Conservation (phyloP, 164 flowering plant species). For the Hamamelis virginiana region DNA sequence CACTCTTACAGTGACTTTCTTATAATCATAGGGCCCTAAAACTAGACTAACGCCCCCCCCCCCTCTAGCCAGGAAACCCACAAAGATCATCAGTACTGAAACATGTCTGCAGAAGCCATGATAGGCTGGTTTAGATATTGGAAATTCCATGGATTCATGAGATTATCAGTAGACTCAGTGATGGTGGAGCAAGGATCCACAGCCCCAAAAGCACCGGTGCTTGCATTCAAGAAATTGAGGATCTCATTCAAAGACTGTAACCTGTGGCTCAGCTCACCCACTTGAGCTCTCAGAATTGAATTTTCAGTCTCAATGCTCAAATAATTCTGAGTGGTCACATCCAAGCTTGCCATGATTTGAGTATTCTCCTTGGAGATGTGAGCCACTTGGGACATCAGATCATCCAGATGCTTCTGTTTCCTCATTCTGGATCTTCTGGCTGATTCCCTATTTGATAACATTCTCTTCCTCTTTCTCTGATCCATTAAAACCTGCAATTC, state of each 20-base stretch:
- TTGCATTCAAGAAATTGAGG: slow-evolving; percentile 14
- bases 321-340: slow-evolving; percentile 26
- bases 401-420: slow-evolving; percentile 51
- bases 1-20: neutral
- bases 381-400: slow-evolving; percentile 28
- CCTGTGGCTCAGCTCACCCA: slow-evolving; percentile 33
- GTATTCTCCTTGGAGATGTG: slow-evolving; percentile 29
- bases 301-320: slow-evolving; percentile 38
- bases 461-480: slow-evolving; percentile 45
- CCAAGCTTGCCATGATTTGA: slow-evolving; percentile 26
- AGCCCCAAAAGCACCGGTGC: slow-evolving; percentile 1
- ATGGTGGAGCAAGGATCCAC: neutral
- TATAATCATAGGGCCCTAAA: neutral
- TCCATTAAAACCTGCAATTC: slow-evolving; percentile 36
- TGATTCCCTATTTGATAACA: slow-evolving; percentile 49
- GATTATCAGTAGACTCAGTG: slow-evolving; percentile 13
- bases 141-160: slow-evolving; percentile 29
- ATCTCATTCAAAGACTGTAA: slow-evolving; percentile 37
- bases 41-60: neutral
- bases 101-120: slow-evolving; percentile 34
- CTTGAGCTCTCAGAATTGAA: slow-evolving; percentile 40
- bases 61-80: neutral
- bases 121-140: slow-evolving; percentile 37
- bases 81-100: slow-evolving; percentile 22
- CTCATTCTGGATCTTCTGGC: slow-evolving; percentile 50